phyloP scores from a whole-genome alignment of 2,329 filamentous ascomycete genomes.

The Alternaria consortialis region DNA sequence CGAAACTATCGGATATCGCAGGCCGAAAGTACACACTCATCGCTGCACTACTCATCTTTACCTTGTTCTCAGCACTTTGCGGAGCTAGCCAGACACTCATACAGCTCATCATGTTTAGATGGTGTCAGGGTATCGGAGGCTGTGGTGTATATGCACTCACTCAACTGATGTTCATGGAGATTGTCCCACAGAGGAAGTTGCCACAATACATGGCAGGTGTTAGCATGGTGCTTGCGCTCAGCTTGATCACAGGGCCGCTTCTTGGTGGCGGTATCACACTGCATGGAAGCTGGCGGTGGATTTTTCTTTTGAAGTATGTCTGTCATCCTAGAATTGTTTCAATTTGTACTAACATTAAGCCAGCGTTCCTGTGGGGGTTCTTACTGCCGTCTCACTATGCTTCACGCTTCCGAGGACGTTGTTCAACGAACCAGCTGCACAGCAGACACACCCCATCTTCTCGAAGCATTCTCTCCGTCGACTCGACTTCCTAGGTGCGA shows the following conservation, averaged over 20 bases:
- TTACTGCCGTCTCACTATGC: background rate
- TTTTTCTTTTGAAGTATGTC: slow-evolving; percentile 31
- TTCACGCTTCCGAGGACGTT: slow-evolving; percentile 9
- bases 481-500: slow-evolving; percentile 23
- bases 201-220: slow-evolving; percentile 14
- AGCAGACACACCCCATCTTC: background rate
- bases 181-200: slow-evolving; percentile 25
- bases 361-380: slow-evolving; percentile 20
- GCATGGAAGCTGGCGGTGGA: slow-evolving; percentile 27
- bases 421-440: slow-evolving; percentile 14
- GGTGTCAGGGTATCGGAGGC: slow-evolving; percentile 47
- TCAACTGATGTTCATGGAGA: slow-evolving; percentile 43
- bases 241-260: slow-evolving; percentile 22
- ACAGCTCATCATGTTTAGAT: slow-evolving; percentile 47
- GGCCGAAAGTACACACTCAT: slow-evolving; percentile 17
- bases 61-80: slow-evolving; percentile 45
- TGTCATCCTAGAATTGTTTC: background rate
- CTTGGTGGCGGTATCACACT: slow-evolving; percentile 18
- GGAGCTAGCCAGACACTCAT: slow-evolving; percentile 38
- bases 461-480: slow-evolving; percentile 5
- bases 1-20: slow-evolving; percentile 11
- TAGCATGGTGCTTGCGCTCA: slow-evolving; percentile 14
- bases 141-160: slow-evolving; percentile 42
- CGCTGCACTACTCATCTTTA: slow-evolving; percentile 29
- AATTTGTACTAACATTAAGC: slow-evolving; percentile 1